phyloP scores from a whole-genome alignment of 23 red algal species.

The Gracilaria caudata region DNA sequence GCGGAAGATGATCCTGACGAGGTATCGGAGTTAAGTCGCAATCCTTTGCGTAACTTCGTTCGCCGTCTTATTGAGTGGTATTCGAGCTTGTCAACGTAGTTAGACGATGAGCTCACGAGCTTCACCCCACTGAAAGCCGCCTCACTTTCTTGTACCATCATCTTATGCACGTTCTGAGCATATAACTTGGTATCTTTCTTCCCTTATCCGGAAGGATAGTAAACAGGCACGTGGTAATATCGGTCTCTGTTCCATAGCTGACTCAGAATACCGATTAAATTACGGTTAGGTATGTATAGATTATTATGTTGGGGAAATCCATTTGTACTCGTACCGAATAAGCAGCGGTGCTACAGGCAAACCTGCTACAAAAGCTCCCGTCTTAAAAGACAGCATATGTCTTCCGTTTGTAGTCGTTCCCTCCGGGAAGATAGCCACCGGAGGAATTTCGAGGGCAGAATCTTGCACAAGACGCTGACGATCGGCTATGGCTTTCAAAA shows the following conservation, averaged over 20 bases:
- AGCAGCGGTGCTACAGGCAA: conserved; percentile 79
- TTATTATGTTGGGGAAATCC: conserved; percentile 94
- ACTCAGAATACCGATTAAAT: conserved; percentile 71
- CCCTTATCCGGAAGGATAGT: conserved; percentile 85
- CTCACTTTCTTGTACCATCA: conserved; percentile 61
- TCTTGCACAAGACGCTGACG: conserved; percentile 55
- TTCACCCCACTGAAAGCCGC: conserved; percentile 17
- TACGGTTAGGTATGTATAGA: conserved; percentile 66
- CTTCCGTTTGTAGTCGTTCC: conserved; percentile 96
- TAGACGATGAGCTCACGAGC: conserved; percentile 34
- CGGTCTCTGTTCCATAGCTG: conserved; percentile 68
- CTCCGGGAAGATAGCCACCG: conserved; percentile 95
- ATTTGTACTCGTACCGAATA: conserved; percentile 69
- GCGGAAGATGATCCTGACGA: background rate
- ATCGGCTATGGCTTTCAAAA: conserved; percentile 33
- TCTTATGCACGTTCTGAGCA: conserved; percentile 78
- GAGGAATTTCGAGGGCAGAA: conserved; percentile 38
- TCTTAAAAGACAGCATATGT: conserved; percentile 76
- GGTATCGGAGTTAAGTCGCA: conserved; percentile 29
- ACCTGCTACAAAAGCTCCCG: conserved; percentile 92
- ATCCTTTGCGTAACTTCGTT: conserved; percentile 43
- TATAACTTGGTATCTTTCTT: conserved; percentile 80
- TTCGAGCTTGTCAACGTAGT: conserved; percentile 70
- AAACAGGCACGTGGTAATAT: conserved; percentile 77
- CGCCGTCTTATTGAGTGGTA: conserved; percentile 48